These are phyloP conservation scores for Croton setiger DNA, from an alignment of 441 rosid species.

Conservation along the genomic window DNA sequence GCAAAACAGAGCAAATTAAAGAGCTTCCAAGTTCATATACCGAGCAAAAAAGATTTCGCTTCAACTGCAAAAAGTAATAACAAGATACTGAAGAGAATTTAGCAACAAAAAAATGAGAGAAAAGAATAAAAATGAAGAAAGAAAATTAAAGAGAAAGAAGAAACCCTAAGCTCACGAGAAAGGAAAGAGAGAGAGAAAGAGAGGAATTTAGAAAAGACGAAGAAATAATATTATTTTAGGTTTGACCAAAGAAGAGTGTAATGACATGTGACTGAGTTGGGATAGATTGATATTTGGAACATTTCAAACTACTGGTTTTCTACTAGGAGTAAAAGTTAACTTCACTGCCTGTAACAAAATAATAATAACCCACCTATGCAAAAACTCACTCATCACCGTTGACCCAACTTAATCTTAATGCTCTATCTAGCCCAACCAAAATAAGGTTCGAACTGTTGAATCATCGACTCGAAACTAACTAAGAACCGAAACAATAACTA, in stretches of 20 bases:
- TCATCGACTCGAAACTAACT: too few relatives aligned
- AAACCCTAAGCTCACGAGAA: neutral
- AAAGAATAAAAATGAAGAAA: neutral
- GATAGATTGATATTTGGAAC: neutral
- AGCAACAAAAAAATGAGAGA: neutral
- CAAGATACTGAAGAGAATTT: neutral
- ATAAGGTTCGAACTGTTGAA: too few relatives aligned
- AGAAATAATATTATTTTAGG: neutral
- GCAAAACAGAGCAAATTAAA: neutral
- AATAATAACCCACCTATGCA: neutral
- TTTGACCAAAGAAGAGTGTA: constrained; percentile 1
- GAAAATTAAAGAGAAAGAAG: neutral
- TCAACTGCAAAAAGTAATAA: neutral
- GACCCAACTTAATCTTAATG: too few relatives aligned
- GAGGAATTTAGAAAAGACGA: neutral
- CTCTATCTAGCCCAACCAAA: too few relatives aligned
- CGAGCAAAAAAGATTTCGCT: neutral
- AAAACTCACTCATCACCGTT: too few relatives aligned
- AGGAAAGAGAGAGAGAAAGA: neutral
- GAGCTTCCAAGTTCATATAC: neutral
- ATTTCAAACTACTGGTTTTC: neutral
- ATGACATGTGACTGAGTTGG: constrained; percentile 8
- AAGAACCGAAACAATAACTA: too few relatives aligned
- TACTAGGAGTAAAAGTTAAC: neutral
- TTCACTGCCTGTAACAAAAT: neutral